Evolutionary conservation across 257 asterid genomes (phyloP).

Genomic region (Solanum medicagineum): DNA sequence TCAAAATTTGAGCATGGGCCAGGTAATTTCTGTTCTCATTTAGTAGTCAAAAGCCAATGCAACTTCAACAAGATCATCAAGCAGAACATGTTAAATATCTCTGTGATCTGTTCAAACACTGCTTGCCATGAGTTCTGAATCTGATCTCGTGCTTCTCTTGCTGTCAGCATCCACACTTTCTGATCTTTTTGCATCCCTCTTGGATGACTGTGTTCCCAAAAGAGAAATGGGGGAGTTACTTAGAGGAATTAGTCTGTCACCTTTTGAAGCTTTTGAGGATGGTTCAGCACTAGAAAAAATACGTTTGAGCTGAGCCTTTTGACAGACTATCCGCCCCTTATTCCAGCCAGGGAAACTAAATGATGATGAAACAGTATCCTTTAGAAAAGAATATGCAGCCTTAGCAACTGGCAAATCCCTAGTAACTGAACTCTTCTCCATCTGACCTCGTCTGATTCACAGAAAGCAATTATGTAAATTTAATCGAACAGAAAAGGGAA

Average conservation of each 20-base stretch:
- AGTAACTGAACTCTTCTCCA: constrained; percentile 76
- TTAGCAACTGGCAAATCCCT: constrained; percentile 80
- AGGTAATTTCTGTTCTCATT: background rate
- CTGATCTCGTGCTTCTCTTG: constrained; percentile 17
- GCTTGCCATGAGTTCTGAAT: constrained; percentile 47
- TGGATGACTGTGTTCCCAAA: constrained; percentile 18
- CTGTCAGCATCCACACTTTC: constrained; percentile 18
- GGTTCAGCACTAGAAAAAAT: constrained; percentile 23
- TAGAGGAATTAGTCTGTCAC: constrained; percentile 16
- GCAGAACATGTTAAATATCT: constrained; percentile 1
- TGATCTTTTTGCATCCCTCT: constrained; percentile 16
- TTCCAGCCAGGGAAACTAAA: constrained; percentile 87
- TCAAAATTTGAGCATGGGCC: background rate
- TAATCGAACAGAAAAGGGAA: background rate
- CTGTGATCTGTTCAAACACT: constrained; percentile 29
- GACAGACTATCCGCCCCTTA: constrained; percentile 84
- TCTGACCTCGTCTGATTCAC: constrained; percentile 65
- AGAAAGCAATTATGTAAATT: background rate
- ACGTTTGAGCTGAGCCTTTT: constrained; percentile 69
- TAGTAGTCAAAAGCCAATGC: background rate
- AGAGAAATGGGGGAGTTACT: constrained; percentile 49
- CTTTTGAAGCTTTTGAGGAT: constrained; percentile 36
- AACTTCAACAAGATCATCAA: background rate
- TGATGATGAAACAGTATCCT: constrained; percentile 54
- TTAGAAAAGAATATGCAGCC: constrained; percentile 66